These are phyloP conservation scores for Astrephomene gubernaculifera DNA, from an alignment of 139 green algal genomes.

Conservation along the genomic window DNA sequence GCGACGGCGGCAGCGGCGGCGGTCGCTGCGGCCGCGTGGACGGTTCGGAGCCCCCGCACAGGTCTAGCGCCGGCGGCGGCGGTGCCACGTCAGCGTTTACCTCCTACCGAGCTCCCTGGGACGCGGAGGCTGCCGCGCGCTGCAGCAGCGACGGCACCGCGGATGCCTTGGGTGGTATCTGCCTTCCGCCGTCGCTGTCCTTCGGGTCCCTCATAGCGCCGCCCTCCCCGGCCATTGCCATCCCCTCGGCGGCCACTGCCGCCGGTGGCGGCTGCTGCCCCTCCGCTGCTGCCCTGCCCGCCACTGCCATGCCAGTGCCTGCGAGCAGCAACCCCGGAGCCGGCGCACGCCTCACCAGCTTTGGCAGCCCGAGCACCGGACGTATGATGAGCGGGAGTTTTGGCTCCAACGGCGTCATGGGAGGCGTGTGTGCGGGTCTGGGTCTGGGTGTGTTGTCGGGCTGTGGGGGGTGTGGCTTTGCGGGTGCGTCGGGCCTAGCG, in stretches of 20 bases:
- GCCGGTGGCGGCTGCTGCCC: not conserved
- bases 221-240: constrained; percentile 22
- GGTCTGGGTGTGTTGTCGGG: constrained; percentile 6
- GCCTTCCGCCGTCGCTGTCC: no score
- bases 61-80: not conserved
- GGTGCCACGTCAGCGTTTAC: no score
- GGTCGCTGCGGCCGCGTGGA: not conserved
- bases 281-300: not conserved
- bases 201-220: not conserved
- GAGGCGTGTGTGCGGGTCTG: constrained; percentile 21
- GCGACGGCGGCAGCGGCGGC: not conserved
- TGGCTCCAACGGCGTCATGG: not conserved
- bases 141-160: no score
- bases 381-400: not conserved
- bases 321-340: not conserved
- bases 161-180: no score
- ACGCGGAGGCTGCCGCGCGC: no score
- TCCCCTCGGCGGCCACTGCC: not conserved
- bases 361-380: not conserved
- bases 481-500: not conserved
- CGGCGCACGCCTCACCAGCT: not conserved
- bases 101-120: no score
- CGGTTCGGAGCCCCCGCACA: no score
- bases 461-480: not conserved
- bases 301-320: not conserved